Evolutionary conservation across 1,284 basidiomycete genomes (phyloP).

Genomic region (Ustilago xerochloae): DNA sequence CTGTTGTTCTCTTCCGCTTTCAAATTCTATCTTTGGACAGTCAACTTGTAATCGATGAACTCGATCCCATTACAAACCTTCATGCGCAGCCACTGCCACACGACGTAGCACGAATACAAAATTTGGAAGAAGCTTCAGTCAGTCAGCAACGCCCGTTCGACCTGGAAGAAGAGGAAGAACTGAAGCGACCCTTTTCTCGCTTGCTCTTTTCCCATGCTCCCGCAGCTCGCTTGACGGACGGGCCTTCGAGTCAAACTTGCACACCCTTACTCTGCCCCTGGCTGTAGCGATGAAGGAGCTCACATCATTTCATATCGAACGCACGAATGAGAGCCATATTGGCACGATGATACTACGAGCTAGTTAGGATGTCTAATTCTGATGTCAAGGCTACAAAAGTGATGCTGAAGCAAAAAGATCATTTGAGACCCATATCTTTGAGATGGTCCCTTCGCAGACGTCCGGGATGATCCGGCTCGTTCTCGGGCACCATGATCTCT

Average conservation of each 20-base stretch:
- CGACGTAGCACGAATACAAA: constrained; percentile 3
- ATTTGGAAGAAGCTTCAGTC: neutral
- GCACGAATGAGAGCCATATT: too few species aligned
- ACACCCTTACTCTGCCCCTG: neutral
- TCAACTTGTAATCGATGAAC: constrained; percentile 20
- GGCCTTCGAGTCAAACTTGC: constrained; percentile 11
- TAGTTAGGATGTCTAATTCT: neutral
- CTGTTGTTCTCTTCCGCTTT: neutral
- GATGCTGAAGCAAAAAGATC: neutral
- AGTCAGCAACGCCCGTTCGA: neutral
- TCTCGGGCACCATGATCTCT: constrained; percentile 53
- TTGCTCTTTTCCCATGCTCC: neutral
- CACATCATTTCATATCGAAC: too few species aligned
- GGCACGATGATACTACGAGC: too few species aligned
- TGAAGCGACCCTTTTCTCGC: too few species aligned
- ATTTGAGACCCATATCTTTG: constrained; percentile 40
- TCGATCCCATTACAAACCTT: constrained; percentile 11
- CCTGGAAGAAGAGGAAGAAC: too few species aligned
- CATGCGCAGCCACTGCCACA: constrained; percentile 22
- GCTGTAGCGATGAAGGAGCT: too few species aligned
- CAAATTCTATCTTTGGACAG: neutral
- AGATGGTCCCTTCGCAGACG: constrained; percentile 24
- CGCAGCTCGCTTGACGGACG: constrained; percentile 8
- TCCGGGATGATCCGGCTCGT: constrained; percentile 44
- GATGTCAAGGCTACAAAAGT: neutral